A percentile compares a stretch with the other conserved stretches of the same genome.
Evolutionary conservation across 768 basidiomycete species (phyloP).

Genomic region (Lentinula guzmanii): DNA sequence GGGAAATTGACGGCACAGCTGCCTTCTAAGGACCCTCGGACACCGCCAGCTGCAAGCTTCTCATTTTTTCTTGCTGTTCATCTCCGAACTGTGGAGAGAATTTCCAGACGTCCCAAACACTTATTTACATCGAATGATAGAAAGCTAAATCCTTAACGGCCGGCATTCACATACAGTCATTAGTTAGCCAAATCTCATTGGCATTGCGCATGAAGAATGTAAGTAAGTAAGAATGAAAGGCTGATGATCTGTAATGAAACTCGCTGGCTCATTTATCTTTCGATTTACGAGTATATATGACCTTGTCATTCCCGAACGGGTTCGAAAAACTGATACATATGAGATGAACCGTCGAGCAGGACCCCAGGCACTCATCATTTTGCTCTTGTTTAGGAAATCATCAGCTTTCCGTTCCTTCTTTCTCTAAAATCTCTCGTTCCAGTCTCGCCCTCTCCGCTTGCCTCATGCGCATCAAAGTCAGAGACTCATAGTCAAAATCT

Average conservation of each 20-base stretch:
- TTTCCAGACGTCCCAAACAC: too few relatives aligned
- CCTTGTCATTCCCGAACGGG: too few relatives aligned
- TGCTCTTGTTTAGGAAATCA: neutral
- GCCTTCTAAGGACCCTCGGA: neutral
- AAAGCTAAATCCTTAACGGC: too few relatives aligned
- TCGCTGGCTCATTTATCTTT: too few relatives aligned
- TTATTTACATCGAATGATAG: too few relatives aligned
- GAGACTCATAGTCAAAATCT: slow-evolving; percentile 69
- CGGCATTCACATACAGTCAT: too few relatives aligned
- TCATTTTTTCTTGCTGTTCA: neutral
- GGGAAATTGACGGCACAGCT: slow-evolving; percentile 2
- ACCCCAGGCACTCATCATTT: neutral
- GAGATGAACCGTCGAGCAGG: neutral
- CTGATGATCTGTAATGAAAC: too few relatives aligned
- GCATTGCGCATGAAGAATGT: too few relatives aligned
- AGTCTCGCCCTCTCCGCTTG: slow-evolving; percentile 76
- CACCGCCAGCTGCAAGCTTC: neutral
- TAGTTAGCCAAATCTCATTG: too few relatives aligned
- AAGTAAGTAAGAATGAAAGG: too few relatives aligned
- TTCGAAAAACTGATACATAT: too few relatives aligned
- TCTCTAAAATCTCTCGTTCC: slow-evolving; percentile 71
- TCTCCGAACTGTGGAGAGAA: neutral
- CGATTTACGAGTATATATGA: too few relatives aligned
- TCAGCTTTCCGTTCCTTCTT: slow-evolving; percentile 43
- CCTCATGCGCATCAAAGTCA: slow-evolving; percentile 75